A percentile compares a stretch with the other conserved stretches of the same genome.
These are phyloP conservation scores for Cenchrus purpureus DNA, from an alignment of 176 grass and related monocot genomes.

Conservation along the genomic window DNA sequence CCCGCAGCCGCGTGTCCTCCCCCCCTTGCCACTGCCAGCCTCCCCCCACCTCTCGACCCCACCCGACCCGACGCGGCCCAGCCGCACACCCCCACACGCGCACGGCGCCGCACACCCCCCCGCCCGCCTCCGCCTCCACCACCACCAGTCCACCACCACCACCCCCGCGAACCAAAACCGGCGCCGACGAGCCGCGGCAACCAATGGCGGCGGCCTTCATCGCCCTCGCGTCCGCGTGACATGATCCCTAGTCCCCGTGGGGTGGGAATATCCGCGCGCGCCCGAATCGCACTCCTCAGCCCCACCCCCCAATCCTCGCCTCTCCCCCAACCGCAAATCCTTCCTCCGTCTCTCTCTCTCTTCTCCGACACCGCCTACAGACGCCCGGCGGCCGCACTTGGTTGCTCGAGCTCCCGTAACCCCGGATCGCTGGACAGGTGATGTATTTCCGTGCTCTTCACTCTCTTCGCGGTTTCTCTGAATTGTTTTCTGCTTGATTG, in stretches of 20 bases:
- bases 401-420: slow-evolving; percentile 4
- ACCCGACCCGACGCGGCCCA: neutral
- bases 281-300: slow-evolving; percentile 16
- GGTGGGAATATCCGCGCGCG: slow-evolving; percentile 44
- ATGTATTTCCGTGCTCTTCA: neutral
- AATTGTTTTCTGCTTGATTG: neutral
- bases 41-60: slow-evolving; percentile 26
- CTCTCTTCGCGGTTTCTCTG: neutral
- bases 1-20: slow-evolving; percentile 24
- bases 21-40: neutral
- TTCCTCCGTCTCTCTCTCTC: neutral
- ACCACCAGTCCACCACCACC: neutral
- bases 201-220: slow-evolving; percentile 47
- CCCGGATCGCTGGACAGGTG: slow-evolving; percentile 31
- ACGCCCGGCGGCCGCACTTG: neutral
- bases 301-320: neutral
- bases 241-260: slow-evolving; percentile 6
- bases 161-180: neutral
- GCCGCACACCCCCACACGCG: neutral
- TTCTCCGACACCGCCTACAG: neutral
- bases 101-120: neutral
- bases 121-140: neutral
- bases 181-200: slow-evolving; percentile 37
- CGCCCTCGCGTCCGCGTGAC: slow-evolving; percentile 6
- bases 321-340: slow-evolving; percentile 32